These are phyloP conservation scores for Capsicum chinense DNA, from an alignment of 257 asterid species.

Conservation along the genomic window DNA sequence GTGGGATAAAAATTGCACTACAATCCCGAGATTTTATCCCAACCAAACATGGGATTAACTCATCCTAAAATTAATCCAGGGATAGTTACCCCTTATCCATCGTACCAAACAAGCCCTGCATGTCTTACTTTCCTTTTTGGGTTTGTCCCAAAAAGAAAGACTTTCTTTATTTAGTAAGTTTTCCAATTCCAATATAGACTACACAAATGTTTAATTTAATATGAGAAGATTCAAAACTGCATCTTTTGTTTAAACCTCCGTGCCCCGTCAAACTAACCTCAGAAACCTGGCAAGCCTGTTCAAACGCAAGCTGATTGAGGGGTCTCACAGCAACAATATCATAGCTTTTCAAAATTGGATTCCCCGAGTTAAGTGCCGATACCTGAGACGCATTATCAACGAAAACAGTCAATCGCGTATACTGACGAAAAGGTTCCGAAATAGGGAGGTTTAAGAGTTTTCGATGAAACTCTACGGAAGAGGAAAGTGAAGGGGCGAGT, in stretches of 20 bases:
- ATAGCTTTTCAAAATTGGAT: slow-evolving; percentile 70
- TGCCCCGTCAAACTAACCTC: slow-evolving; percentile 51
- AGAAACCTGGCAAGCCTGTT: slow-evolving; percentile 75
- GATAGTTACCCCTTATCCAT: no score
- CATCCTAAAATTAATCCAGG: no score
- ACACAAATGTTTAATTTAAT: no score
- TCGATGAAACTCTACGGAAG: slow-evolving; percentile 68
- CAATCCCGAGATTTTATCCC: no score
- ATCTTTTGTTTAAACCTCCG: neutral
- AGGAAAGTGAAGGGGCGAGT: slow-evolving; percentile 54
- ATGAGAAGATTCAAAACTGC: neutral
- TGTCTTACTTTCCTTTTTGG: no score
- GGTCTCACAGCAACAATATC: slow-evolving; percentile 83
- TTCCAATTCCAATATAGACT: no score
- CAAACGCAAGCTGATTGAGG: slow-evolving; percentile 66
- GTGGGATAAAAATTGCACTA: no score
- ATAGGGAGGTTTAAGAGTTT: slow-evolving; percentile 63
- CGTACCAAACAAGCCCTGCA: no score
- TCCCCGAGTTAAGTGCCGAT: slow-evolving; percentile 67
- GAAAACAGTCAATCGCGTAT: slow-evolving; percentile 73
- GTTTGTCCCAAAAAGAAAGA: no score
- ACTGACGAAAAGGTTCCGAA: slow-evolving; percentile 80
- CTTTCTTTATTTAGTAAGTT: no score
- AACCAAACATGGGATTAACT: no score
- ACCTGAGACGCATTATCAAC: slow-evolving; percentile 67